Conservation (phyloP, 1,284 basidiomycete species). For the Cutaneotrichosporon curvatum region DNA sequence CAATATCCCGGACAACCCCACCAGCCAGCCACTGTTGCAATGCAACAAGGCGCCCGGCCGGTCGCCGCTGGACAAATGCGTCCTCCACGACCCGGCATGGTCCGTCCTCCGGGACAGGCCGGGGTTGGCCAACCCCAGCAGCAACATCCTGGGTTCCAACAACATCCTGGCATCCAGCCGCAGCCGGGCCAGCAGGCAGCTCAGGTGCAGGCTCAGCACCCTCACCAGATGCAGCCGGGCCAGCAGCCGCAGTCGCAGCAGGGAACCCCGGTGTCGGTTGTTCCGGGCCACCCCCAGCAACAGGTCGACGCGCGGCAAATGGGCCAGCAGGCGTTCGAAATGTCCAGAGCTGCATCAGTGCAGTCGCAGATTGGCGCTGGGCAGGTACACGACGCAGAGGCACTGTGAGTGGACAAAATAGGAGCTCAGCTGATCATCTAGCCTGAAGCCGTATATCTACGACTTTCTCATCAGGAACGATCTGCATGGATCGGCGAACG, state of each 20-base stretch:
- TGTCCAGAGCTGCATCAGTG: conserved; percentile 30
- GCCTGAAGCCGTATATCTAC: conserved; percentile 41
- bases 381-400: conserved; percentile 24
- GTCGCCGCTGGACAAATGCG: conserved; percentile 12
- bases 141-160: conserved; percentile 11
- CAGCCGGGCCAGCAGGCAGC: conserved; percentile 16
- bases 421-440: conserved; percentile 14
- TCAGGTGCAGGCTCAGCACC: conserved; percentile 18
- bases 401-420: conserved; percentile 27
- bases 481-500: conserved; percentile 31
- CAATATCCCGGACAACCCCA: conserved; percentile 16
- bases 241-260: conserved; percentile 17
- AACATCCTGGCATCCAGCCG: conserved; percentile 13
- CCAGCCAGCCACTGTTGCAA: conserved; percentile 14
- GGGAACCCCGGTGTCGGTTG: conserved; percentile 16
- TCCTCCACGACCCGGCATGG: conserved; percentile 10
- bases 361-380: conserved; percentile 20
- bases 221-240: conserved; percentile 11
- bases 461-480: conserved; percentile 43
- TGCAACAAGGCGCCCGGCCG: conserved; percentile 5
- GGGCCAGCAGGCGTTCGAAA: conserved; percentile 25
- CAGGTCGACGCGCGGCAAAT: conserved; percentile 15
- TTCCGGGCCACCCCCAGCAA: conserved; percentile 15
- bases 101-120: conserved; percentile 9
- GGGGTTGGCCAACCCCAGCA: conserved; percentile 11